These are phyloP conservation scores for Nemania diffusa DNA, from an alignment of 2,329 filamentous ascomycete species.

Conservation along the genomic window DNA sequence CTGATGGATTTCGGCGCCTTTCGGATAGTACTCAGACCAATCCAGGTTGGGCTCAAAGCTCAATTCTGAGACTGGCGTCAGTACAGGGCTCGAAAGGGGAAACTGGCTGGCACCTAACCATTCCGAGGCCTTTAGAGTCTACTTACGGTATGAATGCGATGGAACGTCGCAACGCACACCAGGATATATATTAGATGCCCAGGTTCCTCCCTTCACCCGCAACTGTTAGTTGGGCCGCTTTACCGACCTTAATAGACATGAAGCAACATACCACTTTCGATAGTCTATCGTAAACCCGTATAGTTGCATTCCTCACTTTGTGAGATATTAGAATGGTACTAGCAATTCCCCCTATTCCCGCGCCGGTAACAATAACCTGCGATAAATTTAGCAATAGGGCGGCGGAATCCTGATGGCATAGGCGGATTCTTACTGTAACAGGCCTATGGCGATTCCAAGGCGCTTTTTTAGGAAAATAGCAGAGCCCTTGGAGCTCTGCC, in stretches of 20 bases:
- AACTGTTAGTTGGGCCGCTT: background rate
- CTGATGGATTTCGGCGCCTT: slow-evolving; percentile 71
- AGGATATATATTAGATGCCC: slow-evolving; percentile 13
- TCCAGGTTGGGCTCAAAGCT: slow-evolving; percentile 65
- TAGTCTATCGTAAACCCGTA: slow-evolving; percentile 2
- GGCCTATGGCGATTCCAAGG: slow-evolving; percentile 14
- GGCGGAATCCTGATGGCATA: background rate
- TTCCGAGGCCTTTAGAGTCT: background rate
- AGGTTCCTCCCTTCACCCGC: slow-evolving; percentile 5
- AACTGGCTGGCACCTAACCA: background rate
- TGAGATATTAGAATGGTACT: slow-evolving; percentile 9
- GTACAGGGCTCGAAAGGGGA: background rate
- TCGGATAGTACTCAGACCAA: slow-evolving; percentile 75
- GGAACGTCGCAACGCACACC: slow-evolving; percentile 14
- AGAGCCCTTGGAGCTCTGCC: slow-evolving; percentile 5
- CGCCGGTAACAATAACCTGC: slow-evolving; percentile 7
- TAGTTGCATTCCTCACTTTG: slow-evolving; percentile 12
- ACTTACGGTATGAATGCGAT: slow-evolving; percentile 17
- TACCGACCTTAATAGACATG: background rate
- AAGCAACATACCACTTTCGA: background rate
- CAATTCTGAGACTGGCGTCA: background rate
- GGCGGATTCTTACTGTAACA: background rate
- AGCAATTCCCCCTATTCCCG: slow-evolving; percentile 12
- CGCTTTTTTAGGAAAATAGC: slow-evolving; percentile 8
- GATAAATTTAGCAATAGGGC: background rate